Evolutionary conservation across 2,329 filamentous ascomycete genomes (phyloP).

Genomic region (Calonectria naviculata): DNA sequence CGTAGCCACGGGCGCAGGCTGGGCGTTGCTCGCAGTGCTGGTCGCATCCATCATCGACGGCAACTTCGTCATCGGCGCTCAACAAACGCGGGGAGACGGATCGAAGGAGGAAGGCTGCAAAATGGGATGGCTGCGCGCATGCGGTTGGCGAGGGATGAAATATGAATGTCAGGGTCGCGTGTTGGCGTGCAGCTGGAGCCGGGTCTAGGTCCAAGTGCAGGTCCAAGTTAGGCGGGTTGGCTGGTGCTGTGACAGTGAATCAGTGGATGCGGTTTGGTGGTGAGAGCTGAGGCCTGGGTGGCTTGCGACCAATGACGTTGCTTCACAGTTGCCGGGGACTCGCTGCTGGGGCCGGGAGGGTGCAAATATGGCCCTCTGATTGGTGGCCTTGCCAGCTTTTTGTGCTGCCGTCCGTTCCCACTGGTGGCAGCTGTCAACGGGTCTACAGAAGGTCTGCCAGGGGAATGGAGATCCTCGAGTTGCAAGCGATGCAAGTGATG

Average conservation of each 20-base stretch:
- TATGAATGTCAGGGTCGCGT: slow-evolving; percentile 2
- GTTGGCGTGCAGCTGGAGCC: slow-evolving; percentile 17
- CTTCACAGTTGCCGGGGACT: slow-evolving; percentile 19
- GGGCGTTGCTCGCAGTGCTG: slow-evolving; percentile 28
- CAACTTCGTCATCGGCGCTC: slow-evolving; percentile 25
- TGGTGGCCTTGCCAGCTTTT: slow-evolving; percentile 27
- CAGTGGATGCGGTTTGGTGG: slow-evolving; percentile 35
- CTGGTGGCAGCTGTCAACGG: slow-evolving; percentile 2
- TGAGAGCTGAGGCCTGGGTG: slow-evolving; percentile 28
- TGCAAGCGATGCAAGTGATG: slow-evolving; percentile 8
- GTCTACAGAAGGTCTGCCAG: neutral
- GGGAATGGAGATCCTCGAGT: neutral
- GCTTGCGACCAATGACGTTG: slow-evolving; percentile 32
- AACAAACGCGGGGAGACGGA: slow-evolving; percentile 16
- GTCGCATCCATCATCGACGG: slow-evolving; percentile 41
- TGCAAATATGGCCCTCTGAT: slow-evolving; percentile 20
- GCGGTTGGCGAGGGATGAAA: slow-evolving; percentile 19
- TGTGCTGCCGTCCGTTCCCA: neutral
- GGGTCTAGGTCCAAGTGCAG: slow-evolving; percentile 25
- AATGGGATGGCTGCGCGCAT: slow-evolving; percentile 30
- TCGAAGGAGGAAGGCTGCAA: slow-evolving; percentile 23
- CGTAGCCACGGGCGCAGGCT: slow-evolving; percentile 28
- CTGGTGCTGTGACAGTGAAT: slow-evolving; percentile 14
- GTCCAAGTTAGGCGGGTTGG: slow-evolving; percentile 30
- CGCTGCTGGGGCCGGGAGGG: slow-evolving; percentile 29